These are phyloP conservation scores for Camelina neglecta DNA, from an alignment of 345 rosid genomes.

Conservation along the genomic window DNA sequence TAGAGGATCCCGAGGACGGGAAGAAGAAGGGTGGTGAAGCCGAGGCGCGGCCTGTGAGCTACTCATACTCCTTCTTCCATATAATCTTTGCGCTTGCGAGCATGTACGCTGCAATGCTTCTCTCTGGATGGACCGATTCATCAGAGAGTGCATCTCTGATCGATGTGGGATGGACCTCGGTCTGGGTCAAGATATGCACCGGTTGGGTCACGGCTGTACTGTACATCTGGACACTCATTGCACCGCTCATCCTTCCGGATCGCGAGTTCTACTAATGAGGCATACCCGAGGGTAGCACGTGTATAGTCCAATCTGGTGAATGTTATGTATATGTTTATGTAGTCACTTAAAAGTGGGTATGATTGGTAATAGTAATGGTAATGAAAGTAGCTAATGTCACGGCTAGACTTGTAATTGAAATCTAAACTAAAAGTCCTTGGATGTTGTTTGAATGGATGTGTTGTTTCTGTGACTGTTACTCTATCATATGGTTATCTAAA, in stretches of 20 bases:
- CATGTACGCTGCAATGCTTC: constrained; percentile 98
- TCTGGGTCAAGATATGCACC: constrained; percentile 92
- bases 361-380: constrained; percentile 6
- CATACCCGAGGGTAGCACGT: too few relatives aligned
- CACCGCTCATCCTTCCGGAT: constrained; percentile 68
- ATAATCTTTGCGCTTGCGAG: constrained; percentile 92
- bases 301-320: constrained; percentile 1
- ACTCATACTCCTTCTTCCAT: constrained; percentile 91
- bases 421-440: background rate
- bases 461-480: background rate
- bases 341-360: constrained; percentile 27
- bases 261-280: constrained; percentile 63
- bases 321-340: constrained; percentile 23
- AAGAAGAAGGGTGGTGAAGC: constrained; percentile 58
- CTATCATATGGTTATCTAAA: background rate
- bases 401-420: constrained; percentile 25
- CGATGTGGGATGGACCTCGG: constrained; percentile 98
- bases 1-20: constrained; percentile 73
- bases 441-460: constrained; percentile 7
- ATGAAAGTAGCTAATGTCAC: constrained; percentile 17
- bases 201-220: constrained; percentile 87
- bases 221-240: constrained; percentile 76
- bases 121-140: constrained; percentile 88
- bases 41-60: constrained; percentile 75
- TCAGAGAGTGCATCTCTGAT: constrained; percentile 75